Base-by-base conservation (phyloP, 1,284 basidiomycete genomes). In the Ceratobasidium theobromae region DNA sequence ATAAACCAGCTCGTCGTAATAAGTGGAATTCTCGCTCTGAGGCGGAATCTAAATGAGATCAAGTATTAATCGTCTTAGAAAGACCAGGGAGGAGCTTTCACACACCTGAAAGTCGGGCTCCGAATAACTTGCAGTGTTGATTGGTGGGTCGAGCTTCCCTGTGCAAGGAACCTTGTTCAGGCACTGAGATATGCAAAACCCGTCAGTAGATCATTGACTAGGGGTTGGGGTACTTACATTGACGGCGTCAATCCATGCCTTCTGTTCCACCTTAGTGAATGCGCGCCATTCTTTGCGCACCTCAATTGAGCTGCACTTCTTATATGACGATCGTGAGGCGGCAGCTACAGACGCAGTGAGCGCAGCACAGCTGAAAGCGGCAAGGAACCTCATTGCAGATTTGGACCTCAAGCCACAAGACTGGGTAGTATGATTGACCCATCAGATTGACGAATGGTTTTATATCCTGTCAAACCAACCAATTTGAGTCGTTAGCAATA, bases 221-320 rank as follows among this genome's bases (percentile, higher is more conserved):
- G 8, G 18, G 18, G 43, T 45, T 21, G 18, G 5, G 6, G 18
- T 9, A 16, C 51, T 53, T 30, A 53, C 51, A 33, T 53, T 53
- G 28, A 53, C 51, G 3, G 51, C 51, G 28, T 23, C 51, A 33
- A 53, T 53, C 51, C 51, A 53, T 5, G 51, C 51, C 30, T 53
- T 53, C n/a, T 30, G 51, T n/a, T 53, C 27, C n/a, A 14, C 27
- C 16, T 33, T 12, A 12, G 14, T 32, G 27, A 53, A 33, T 16
- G 51, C 11, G 32, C 51, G 51, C 51, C 51, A 53, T 53, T 53
- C 51, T 35, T 53, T 53, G 12, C 51, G 48, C 18, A 51, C 23
- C 23, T 51, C 48, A 5, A 51, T 23, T 5, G 48, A 51, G 27
- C 21, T 14, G 25, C 48, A 51, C 14, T 18, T 5, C 25, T 27